Evolutionary conservation across 345 rosid species (phyloP).

Genomic region (Schrenkiella parvula): DNA sequence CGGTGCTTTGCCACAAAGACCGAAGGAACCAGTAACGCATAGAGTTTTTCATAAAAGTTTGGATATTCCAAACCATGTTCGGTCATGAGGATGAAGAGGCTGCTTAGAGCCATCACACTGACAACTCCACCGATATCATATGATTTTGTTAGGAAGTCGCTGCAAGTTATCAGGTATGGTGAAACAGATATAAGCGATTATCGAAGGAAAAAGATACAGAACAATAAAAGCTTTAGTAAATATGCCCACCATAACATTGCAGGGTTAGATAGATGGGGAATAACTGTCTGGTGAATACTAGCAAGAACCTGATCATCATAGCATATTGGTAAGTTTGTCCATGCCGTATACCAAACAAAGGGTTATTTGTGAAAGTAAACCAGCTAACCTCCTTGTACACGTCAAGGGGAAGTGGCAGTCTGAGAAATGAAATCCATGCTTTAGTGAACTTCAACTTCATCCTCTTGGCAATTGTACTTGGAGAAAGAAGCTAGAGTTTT

Average conservation of each 20-base stretch:
- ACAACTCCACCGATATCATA: conserved; percentile 95
- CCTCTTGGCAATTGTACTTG: conserved; percentile 55
- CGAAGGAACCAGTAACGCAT: conserved; percentile 72
- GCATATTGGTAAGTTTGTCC: conserved; percentile 14
- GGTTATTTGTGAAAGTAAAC: conserved; percentile 2
- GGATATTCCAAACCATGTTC: conserved; percentile 87
- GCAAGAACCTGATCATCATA: conserved; percentile 65
- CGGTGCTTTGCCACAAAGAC: conserved; percentile 87
- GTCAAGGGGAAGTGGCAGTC: conserved; percentile 77
- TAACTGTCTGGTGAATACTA: conserved; percentile 66
- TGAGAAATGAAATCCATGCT: conserved; percentile 91
- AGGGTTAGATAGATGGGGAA: conserved; percentile 76
- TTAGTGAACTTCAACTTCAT: conserved; percentile 86
- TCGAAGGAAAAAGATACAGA: neutral
- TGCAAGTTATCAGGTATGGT: conserved; percentile 35
- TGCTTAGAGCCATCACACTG: conserved; percentile 93
- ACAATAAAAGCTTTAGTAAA: neutral
- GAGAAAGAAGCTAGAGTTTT: conserved; percentile 52
- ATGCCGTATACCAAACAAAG: neutral
- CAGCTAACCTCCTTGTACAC: conserved; percentile 79
- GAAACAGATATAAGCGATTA: neutral
- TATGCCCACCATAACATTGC: conserved; percentile 62
- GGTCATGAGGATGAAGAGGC: conserved; percentile 90
- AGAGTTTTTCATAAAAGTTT: conserved; percentile 81
- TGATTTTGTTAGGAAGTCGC: conserved; percentile 89